A percentile compares a stretch with the other conserved stretches of the same genome.
phyloP scores from a whole-genome alignment of 805 yeast species.

The Ogataea paraovalis region DNA sequence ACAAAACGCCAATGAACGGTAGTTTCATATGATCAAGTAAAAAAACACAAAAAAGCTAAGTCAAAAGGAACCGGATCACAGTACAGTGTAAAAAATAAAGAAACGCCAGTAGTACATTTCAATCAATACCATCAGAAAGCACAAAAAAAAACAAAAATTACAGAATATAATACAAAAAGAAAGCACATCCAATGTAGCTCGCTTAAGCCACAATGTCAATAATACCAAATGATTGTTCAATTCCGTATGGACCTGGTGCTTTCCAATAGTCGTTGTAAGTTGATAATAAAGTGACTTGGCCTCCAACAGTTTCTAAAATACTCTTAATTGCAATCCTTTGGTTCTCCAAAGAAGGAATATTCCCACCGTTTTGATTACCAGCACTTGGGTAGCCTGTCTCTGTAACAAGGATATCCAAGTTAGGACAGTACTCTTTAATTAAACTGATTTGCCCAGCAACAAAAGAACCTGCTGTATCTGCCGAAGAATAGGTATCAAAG shows the following conservation, averaged over 20 bases:
- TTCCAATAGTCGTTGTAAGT: constrained; percentile 89
- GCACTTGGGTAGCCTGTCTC: constrained; percentile 89
- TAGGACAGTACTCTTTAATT: constrained; percentile 53
- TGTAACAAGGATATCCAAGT: constrained; percentile 55
- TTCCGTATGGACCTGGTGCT: constrained; percentile 72
- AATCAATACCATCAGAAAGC: too few species aligned
- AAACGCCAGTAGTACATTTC: too few species aligned
- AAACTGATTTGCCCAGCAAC: constrained; percentile 57
- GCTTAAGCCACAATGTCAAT: constrained; percentile 31
- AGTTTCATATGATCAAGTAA: too few species aligned
- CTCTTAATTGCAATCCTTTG: constrained; percentile 65
- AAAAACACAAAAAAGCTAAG: too few species aligned
- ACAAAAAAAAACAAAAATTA: background rate
- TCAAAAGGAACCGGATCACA: too few species aligned
- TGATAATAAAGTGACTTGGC: constrained; percentile 67
- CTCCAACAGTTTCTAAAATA: constrained; percentile 54
- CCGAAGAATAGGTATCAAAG: constrained; percentile 60
- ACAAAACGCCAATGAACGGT: too few species aligned
- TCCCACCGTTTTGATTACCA: constrained; percentile 68
- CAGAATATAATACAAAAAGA: background rate
- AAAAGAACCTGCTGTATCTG: constrained; percentile 68
- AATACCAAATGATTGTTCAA: constrained; percentile 86
- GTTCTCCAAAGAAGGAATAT: constrained; percentile 66
- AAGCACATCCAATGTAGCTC: constrained; percentile 1
- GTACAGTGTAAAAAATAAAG: too few species aligned